These are phyloP conservation scores for Komagataella pseudopastoris DNA, from an alignment of 805 yeast species.

Conservation along the genomic window DNA sequence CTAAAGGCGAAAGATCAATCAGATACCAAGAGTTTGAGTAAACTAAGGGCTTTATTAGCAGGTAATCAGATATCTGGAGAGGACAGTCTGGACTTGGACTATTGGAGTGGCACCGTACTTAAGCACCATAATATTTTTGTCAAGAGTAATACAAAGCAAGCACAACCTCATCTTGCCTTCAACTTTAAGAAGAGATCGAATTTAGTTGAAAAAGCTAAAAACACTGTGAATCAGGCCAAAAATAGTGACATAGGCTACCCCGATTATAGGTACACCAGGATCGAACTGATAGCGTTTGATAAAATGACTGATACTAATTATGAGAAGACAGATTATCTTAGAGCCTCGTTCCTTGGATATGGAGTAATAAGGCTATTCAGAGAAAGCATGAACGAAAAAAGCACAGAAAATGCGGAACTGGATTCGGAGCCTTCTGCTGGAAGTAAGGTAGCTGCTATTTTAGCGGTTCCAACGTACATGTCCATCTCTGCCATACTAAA, in stretches of 20 bases:
- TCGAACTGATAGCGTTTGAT: conserved; percentile 18
- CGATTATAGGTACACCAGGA: conserved; percentile 21
- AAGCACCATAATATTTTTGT: conserved; percentile 3
- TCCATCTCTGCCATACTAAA: conserved; percentile 77
- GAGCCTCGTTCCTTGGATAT: conserved; percentile 53
- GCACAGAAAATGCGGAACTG: not conserved
- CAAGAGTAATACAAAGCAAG: conserved; percentile 3
- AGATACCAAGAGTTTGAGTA: conserved; percentile 4
- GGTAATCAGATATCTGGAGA: conserved; percentile 8
- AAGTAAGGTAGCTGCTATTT: conserved; percentile 58
- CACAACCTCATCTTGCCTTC: not conserved
- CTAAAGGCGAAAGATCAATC: conserved; percentile 13
- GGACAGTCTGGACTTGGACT: conserved; percentile 2
- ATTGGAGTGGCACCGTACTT: conserved; percentile 3
- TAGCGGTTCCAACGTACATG: conserved; percentile 83
- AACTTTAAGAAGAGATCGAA: not conserved
- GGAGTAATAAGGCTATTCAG: conserved; percentile 63
- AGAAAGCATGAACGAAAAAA: conserved; percentile 26
- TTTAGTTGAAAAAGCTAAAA: conserved; percentile 3
- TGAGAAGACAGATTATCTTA: conserved; percentile 25
- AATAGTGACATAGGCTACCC: conserved; percentile 1
- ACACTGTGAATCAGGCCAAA: conserved; percentile 4
- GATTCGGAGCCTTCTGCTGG: conserved; percentile 26
- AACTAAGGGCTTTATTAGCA: not conserved
- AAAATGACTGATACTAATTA: conserved; percentile 6